Evolutionary conservation across 208 protist species (phyloP).

Genomic region (Tritrichomonas musculus): DNA sequence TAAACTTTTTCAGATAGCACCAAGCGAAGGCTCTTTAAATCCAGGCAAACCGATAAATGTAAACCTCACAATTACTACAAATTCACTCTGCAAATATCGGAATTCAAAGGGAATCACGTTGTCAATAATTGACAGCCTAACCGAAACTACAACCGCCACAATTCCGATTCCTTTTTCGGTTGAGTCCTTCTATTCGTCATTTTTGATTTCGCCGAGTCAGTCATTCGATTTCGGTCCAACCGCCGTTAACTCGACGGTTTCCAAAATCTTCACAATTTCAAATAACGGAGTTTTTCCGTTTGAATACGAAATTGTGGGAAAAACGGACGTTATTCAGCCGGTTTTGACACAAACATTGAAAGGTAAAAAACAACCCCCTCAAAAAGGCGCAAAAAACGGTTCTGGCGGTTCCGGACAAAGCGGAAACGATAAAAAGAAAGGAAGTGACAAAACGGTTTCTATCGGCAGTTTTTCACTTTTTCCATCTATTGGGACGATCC

Average conservation of each 20-base stretch:
- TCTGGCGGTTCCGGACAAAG: not conserved
- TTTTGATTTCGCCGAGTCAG: not conserved
- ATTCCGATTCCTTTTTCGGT: not conserved
- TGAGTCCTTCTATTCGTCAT: not conserved
- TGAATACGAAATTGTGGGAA: not conserved
- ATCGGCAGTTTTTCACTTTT: not conserved
- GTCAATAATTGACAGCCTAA: not conserved
- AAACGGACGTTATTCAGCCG: not conserved
- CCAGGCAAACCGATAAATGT: not conserved
- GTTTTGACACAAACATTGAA: not conserved
- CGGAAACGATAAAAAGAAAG: not conserved
- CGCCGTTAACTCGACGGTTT: not conserved
- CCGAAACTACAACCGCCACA: not conserved
- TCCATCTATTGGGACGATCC: not conserved
- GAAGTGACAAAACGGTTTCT: not conserved
- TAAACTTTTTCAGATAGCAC: not conserved
- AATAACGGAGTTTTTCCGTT: conserved; percentile 24
- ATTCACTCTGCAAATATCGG: not conserved
- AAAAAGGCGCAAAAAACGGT: not conserved
- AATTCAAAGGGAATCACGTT: not conserved
- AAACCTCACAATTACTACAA: not conserved
- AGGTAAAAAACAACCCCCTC: not conserved
- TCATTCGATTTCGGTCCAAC: not conserved
- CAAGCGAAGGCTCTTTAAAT: conserved; percentile 13
- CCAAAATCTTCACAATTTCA: not conserved